Evolutionary conservation across 345 rosid genomes (phyloP).

Genomic region (Rhizophora apiculata): DNA sequence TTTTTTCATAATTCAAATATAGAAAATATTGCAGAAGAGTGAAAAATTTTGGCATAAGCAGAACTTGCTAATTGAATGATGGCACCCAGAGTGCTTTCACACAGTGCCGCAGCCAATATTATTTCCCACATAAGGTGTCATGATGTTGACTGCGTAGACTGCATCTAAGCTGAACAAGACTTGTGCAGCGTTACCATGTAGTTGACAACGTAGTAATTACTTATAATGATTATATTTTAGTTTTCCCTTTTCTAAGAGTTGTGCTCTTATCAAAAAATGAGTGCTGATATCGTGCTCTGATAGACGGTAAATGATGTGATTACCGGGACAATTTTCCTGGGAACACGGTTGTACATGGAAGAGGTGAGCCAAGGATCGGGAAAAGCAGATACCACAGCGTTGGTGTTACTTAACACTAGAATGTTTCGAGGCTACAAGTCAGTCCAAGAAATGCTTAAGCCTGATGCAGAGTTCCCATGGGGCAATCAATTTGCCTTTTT

Average conservation of each 20-base stretch:
- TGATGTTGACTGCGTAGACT: too few species aligned
- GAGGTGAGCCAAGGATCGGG: constrained; percentile 8
- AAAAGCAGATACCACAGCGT: constrained; percentile 32
- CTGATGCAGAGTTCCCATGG: constrained; percentile 42
- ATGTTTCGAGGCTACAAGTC: constrained; percentile 39
- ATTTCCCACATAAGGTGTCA: too few species aligned
- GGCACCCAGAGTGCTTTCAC: too few species aligned
- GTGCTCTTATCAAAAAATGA: neutral
- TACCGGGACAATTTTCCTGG: constrained; percentile 43
- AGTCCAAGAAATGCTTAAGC: constrained; percentile 43
- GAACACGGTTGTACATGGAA: constrained; percentile 46
- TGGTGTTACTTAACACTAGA: constrained; percentile 48
- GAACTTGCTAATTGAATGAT: too few species aligned
- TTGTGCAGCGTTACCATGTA: too few species aligned
- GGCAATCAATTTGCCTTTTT: constrained; percentile 48
- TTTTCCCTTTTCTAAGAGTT: too few species aligned
- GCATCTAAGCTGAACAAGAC: too few species aligned
- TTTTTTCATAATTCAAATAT: too few species aligned
- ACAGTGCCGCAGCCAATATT: too few species aligned
- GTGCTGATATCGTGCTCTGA: neutral
- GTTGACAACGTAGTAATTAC: neutral
- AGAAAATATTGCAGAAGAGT: too few species aligned
- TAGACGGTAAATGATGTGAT: constrained; percentile 58
- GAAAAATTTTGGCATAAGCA: neutral
- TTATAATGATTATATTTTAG: neutral